A percentile compares a stretch with the other conserved stretches of the same genome.
phyloP scores from a whole-genome alignment of 2,329 filamentous ascomycete genomes.

The Coleophoma cylindrospora region DNA sequence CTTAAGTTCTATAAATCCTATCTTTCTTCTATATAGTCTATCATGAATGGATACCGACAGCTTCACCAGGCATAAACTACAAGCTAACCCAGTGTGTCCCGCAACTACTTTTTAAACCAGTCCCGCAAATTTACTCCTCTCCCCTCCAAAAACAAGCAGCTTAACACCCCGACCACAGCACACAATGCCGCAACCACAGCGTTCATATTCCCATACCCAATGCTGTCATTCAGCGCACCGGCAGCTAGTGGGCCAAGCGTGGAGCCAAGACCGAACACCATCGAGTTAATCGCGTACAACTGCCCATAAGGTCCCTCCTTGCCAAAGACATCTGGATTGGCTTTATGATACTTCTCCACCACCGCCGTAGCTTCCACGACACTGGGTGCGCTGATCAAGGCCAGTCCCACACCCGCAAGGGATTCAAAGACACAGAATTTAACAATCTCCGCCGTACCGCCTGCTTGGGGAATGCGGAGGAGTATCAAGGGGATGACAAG shows the following conservation, averaged over 20 bases:
- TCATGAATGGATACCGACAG: too few relatives aligned
- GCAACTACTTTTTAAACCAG: too few relatives aligned
- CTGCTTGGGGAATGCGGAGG: conserved; percentile 35
- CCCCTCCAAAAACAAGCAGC: conserved; percentile 16
- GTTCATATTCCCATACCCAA: conserved; percentile 54
- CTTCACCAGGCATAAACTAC: too few relatives aligned
- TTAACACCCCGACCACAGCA: conserved; percentile 10
- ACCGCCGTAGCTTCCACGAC: conserved; percentile 53
- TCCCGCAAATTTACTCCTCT: neutral
- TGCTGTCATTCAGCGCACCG: conserved; percentile 41
- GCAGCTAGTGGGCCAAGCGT: conserved; percentile 54
- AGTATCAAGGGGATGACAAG: conserved; percentile 24
- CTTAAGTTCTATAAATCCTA: too few relatives aligned
- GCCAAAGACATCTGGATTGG: conserved; percentile 51
- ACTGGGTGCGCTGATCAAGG: conserved; percentile 45
- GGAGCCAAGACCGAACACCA: conserved; percentile 55
- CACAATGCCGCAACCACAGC: conserved; percentile 17
- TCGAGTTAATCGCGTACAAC: conserved; percentile 59
- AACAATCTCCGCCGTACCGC: conserved; percentile 33
- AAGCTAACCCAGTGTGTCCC: too few relatives aligned
- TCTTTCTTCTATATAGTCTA: too few relatives aligned
- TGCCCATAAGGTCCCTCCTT: conserved; percentile 56
- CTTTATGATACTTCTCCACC: conserved; percentile 48
- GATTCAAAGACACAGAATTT: conserved; percentile 40
- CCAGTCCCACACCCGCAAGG: conserved; percentile 45